Evolutionary conservation across 2,329 filamentous ascomycete genomes (phyloP).

Genomic region (Colletotrichum graminicola): DNA sequence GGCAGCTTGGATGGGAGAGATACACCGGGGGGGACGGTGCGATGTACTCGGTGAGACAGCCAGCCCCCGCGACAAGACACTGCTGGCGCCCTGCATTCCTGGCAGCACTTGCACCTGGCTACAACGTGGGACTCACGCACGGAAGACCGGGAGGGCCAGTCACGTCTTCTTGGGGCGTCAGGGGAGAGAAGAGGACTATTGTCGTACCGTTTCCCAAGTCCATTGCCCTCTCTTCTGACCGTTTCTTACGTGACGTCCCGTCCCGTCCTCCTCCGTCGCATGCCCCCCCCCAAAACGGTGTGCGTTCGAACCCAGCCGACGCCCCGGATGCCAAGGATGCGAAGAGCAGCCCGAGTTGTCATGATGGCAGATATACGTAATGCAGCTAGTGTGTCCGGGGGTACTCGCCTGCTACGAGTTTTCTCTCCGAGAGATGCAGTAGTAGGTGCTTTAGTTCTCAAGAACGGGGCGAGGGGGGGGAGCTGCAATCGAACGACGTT

Average conservation of each 20-base stretch:
- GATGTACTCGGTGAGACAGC: conserved; percentile 2
- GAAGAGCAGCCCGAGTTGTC: neutral
- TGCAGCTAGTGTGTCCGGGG: neutral
- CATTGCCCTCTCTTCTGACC: neutral
- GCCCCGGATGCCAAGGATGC: neutral
- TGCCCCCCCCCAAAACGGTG: neutral
- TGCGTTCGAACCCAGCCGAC: neutral
- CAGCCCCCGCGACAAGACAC: neutral
- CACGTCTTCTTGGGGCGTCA: neutral
- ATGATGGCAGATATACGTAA: neutral
- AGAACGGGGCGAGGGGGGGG: too few species aligned
- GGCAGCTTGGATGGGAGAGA: neutral
- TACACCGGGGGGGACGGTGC: neutral
- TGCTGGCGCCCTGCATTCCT: neutral
- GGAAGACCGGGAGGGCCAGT: neutral
- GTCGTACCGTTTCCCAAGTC: conserved; percentile 2
- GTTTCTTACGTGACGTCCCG: neutral
- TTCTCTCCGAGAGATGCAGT: conserved; percentile 5
- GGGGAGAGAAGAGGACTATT: neutral
- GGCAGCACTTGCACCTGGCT: neutral
- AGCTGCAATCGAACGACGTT: neutral
- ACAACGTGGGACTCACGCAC: neutral
- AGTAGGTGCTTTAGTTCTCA: conserved; percentile 15
- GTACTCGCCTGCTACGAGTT: neutral
- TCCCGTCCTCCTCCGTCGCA: neutral